Conservation (phyloP, 495 filamentous ascomycete genomes). For the Glarea lozoyensis region DNA sequence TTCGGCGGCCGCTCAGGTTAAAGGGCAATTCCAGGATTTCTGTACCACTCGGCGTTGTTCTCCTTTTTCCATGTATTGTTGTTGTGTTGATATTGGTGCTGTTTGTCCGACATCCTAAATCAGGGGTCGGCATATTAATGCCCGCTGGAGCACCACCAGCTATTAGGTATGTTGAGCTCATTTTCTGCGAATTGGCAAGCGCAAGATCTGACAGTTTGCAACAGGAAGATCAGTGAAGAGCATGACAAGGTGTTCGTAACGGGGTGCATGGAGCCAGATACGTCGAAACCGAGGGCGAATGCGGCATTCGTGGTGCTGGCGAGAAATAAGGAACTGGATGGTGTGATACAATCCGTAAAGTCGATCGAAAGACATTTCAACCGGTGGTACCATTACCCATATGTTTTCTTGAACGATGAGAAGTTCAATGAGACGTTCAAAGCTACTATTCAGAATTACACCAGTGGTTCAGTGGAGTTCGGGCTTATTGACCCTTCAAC, state of each 20-base stretch:
- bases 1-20: constrained; percentile 81
- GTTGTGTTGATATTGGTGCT: constrained; percentile 84
- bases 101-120: constrained; percentile 82
- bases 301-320: constrained; percentile 94
- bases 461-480: constrained; percentile 78
- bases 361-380: constrained; percentile 99
- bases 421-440: constrained; percentile 94
- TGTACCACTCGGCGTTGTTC: constrained; percentile 84
- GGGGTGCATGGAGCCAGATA: constrained; percentile 68
- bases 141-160: constrained; percentile 83
- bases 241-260: constrained; percentile 93
- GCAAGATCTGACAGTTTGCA: too few relatives aligned
- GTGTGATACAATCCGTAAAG: constrained; percentile 92
- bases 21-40: constrained; percentile 91
- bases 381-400: constrained; percentile 97
- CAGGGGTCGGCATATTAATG: constrained; percentile 74
- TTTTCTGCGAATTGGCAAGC: constrained; percentile 7
- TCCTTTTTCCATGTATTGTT: constrained; percentile 88
- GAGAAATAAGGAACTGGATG: constrained; percentile 91
- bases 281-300: constrained; percentile 70
- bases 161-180: constrained; percentile 58
- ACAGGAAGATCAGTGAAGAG: constrained; percentile 92
- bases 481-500: constrained; percentile 83
- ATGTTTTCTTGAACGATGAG: constrained; percentile 97
- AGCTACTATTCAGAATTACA: constrained; percentile 81